A percentile compares a stretch with the other conserved stretches of the same genome.
phyloP scores from a whole-genome alignment of 1,139 yeast species.

The Diutina rugosa region DNA sequence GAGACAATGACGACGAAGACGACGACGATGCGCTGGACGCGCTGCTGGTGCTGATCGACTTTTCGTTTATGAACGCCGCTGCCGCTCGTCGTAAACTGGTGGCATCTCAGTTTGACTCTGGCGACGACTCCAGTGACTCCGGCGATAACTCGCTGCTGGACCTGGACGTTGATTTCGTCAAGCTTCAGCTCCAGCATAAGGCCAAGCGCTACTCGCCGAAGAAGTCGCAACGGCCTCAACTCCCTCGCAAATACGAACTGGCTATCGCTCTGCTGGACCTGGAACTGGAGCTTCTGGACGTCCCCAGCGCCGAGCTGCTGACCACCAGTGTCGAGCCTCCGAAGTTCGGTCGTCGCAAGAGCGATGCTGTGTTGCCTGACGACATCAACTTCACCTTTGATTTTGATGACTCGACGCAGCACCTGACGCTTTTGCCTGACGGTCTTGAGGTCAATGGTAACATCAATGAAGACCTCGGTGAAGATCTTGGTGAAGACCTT shows the following conservation, averaged over 20 bases:
- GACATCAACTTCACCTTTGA: constrained; percentile 48
- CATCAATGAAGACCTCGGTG: constrained; percentile 20
- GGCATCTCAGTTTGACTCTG: constrained; percentile 7
- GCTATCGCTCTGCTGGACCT: background rate
- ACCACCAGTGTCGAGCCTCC: constrained; percentile 5
- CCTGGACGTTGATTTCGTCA: constrained; percentile 52
- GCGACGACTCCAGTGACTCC: constrained; percentile 15
- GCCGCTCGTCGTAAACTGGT: constrained; percentile 2
- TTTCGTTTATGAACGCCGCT: constrained; percentile 6
- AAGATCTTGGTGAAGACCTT: constrained; percentile 50
- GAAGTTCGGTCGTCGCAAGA: constrained; percentile 15
- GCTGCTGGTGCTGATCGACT: constrained; percentile 12
- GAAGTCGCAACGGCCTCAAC: background rate
- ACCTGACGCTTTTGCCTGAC: background rate
- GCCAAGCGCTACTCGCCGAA: constrained; percentile 14
- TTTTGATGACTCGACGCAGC: constrained; percentile 24
- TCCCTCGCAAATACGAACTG: background rate
- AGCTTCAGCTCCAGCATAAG: constrained; percentile 54
- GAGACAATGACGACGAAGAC: constrained; percentile 10
- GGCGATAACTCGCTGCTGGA: constrained; percentile 26
- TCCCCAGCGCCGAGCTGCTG: constrained; percentile 3
- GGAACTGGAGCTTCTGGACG: background rate
- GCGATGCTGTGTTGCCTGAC: constrained; percentile 30
- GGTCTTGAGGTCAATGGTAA: constrained; percentile 7
- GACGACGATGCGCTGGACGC: constrained; percentile 12